phyloP scores from a whole-genome alignment of 805 yeast species.

The Starmera quercuum region DNA sequence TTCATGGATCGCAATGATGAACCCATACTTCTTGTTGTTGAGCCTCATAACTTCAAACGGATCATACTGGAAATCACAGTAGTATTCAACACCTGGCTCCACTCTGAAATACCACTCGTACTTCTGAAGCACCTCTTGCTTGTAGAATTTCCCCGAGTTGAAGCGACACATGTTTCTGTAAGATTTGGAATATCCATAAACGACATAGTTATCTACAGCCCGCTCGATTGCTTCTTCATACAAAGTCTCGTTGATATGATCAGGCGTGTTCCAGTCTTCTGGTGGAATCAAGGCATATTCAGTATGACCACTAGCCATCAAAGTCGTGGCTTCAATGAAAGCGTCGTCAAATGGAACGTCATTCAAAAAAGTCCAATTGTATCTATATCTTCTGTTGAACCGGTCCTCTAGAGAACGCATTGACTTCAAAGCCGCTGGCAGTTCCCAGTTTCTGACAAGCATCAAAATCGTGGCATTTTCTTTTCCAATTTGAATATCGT shows the following conservation, averaged over 20 bases:
- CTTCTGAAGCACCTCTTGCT: constrained; percentile 59
- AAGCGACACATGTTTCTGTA: constrained; percentile 94
- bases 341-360: constrained; percentile 62
- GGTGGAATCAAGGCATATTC: constrained; percentile 59
- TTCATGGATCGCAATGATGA: constrained; percentile 77
- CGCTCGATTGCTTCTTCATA: constrained; percentile 40
- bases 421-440: constrained; percentile 63
- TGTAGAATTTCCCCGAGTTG: constrained; percentile 85
- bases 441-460: constrained; percentile 79
- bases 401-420: constrained; percentile 76
- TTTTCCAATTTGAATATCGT: constrained; percentile 33
- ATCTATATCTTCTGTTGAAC: constrained; percentile 56
- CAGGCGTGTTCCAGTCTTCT: constrained; percentile 75
- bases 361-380: constrained; percentile 75
- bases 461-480: constrained; percentile 85
- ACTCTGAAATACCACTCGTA: constrained; percentile 94
- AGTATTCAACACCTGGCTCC: constrained; percentile 86
- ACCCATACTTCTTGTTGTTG: constrained; percentile 75
- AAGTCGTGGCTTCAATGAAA: constrained; percentile 51
- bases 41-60: constrained; percentile 78
- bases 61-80: constrained; percentile 83
- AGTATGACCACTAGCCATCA: constrained; percentile 58
- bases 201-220: constrained; percentile 37
- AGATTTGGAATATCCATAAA: constrained; percentile 59
- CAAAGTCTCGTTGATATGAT: constrained; percentile 51